Conservation (phyloP, 2,329 filamentous ascomycete species). For the Trichoderma oligosporum region DNA sequence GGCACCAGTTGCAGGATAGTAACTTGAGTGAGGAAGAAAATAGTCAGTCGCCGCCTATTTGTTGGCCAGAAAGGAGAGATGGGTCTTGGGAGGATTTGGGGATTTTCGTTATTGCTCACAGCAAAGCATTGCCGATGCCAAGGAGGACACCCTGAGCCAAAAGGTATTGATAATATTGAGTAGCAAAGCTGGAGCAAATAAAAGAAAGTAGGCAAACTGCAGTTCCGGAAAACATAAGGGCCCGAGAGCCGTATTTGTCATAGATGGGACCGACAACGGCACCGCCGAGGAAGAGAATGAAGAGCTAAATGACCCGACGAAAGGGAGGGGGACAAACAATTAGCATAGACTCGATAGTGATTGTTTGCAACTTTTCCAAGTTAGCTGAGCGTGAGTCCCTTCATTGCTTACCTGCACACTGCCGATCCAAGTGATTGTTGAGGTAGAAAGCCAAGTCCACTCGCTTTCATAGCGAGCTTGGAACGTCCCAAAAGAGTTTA, state of each 20-base stretch:
- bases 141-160: conserved; percentile 40
- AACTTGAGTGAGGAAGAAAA: conserved; percentile 20
- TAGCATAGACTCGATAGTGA: neutral
- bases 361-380: neutral
- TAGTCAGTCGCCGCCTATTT: neutral
- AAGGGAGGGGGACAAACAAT: neutral
- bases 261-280: conserved; percentile 38
- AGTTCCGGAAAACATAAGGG: conserved; percentile 35
- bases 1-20: conserved; percentile 32
- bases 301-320: conserved; percentile 32
- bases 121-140: conserved; percentile 39
- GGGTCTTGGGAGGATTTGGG: too few relatives aligned
- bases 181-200: conserved; percentile 33
- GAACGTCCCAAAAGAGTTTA: conserved; percentile 51
- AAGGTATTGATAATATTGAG: conserved; percentile 37
- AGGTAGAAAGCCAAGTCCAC: conserved; percentile 32
- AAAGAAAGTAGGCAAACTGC: conserved; percentile 37
- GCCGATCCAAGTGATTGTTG: conserved; percentile 42
- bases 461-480: conserved; percentile 47
- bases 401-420: conserved; percentile 26
- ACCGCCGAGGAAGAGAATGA: conserved; percentile 39
- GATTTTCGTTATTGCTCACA: too few relatives aligned
- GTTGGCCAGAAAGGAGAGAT: too few relatives aligned
- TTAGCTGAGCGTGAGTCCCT: neutral
- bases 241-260: conserved; percentile 38